These are phyloP conservation scores for Phytomonas francai DNA, from an alignment of 208 protist genomes.

Conservation along the genomic window DNA sequence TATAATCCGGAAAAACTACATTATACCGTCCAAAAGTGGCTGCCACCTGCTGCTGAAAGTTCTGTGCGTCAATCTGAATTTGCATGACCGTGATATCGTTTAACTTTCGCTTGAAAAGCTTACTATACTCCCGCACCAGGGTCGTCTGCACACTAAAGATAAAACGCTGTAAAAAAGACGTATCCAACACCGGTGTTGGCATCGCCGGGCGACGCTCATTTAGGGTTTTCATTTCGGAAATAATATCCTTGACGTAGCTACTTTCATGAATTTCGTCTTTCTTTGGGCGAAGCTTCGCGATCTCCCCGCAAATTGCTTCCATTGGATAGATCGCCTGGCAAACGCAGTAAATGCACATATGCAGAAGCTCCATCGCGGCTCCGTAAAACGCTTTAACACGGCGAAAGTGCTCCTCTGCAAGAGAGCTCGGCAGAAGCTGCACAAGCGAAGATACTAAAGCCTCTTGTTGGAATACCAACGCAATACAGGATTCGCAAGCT, in stretches of 20 bases:
- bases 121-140: constrained; percentile 66
- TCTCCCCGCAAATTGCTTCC: constrained; percentile 36
- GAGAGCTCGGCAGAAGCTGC: constrained; percentile 40
- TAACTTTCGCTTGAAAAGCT: constrained; percentile 59
- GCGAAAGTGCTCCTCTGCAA: constrained; percentile 27
- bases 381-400: constrained; percentile 36
- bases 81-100: constrained; percentile 73
- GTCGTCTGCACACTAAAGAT: constrained; percentile 63
- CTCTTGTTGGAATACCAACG: constrained; percentile 55
- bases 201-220: constrained; percentile 41
- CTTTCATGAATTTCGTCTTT: constrained; percentile 57
- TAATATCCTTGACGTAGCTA: constrained; percentile 45
- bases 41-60: constrained; percentile 63
- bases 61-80: constrained; percentile 75
- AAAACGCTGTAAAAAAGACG: constrained; percentile 51
- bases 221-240: constrained; percentile 35
- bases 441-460: constrained; percentile 39
- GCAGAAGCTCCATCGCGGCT: constrained; percentile 58
- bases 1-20: constrained; percentile 53
- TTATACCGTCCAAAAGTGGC: constrained; percentile 38
- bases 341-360: constrained; percentile 72
- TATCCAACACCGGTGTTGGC: constrained; percentile 43
- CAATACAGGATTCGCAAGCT: constrained; percentile 48
- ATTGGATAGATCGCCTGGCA: constrained; percentile 68
- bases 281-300: constrained; percentile 52